A percentile compares a stretch with the other conserved stretches of the same genome.
Evolutionary conservation across 2,329 filamentous ascomycete genomes (phyloP).

Genomic region (Coniella vitis): DNA sequence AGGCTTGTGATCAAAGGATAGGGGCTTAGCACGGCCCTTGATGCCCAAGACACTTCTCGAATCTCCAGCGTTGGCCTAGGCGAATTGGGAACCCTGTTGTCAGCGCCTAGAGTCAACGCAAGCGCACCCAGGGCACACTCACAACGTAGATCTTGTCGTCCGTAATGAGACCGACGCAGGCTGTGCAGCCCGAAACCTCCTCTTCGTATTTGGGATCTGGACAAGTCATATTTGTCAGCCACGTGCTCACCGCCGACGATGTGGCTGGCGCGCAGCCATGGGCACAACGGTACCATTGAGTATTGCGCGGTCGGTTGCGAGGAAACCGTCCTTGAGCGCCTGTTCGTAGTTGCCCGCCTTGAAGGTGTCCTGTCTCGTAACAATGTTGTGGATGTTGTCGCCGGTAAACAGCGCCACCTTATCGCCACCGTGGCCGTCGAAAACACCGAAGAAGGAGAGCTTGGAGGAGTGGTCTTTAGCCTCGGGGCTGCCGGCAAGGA

Average conservation of each 20-base stretch:
- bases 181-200: constrained; percentile 96
- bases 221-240: constrained; percentile 13
- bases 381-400: constrained; percentile 87
- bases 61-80: constrained; percentile 90
- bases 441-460: constrained; percentile 95
- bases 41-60: constrained; percentile 92
- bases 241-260: neutral
- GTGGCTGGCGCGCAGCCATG: neutral
- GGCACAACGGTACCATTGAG: constrained; percentile 64
- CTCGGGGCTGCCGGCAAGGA: constrained; percentile 53
- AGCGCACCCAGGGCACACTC: constrained; percentile 37
- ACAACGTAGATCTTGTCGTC: constrained; percentile 93
- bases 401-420: constrained; percentile 92
- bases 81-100: constrained; percentile 24
- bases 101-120: constrained; percentile 13
- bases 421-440: constrained; percentile 94
- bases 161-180: constrained; percentile 83
- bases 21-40: constrained; percentile 92
- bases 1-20: constrained; percentile 99
- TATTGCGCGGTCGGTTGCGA: constrained; percentile 93
- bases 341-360: constrained; percentile 88
- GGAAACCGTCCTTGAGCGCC: constrained; percentile 92
- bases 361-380: constrained; percentile 91
- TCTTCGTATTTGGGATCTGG: constrained; percentile 94
- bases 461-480: constrained; percentile 62